Evolutionary conservation across 2,329 filamentous ascomycete genomes (phyloP), one percentile per base, ranked within the genome.

Genomic region (Penicillium hesseltinei): DNA sequence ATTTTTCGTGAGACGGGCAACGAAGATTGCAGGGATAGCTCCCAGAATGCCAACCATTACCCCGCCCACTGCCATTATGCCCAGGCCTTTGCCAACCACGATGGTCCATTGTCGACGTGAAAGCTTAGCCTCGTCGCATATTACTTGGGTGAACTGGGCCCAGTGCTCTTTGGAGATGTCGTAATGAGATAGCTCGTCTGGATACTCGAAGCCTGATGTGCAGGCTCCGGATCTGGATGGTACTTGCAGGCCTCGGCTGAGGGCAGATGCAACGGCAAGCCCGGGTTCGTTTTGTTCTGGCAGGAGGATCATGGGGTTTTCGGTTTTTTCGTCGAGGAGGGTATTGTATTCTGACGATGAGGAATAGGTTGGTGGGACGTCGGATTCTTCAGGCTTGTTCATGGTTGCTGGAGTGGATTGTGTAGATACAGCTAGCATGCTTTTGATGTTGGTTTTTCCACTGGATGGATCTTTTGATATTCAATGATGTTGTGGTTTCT

Each of bases 171-270:
- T 36, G 0, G 66, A 62, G 27, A 73, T 60, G 15, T 56, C 49
- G 51, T 70, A 65, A 29, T 48, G 23, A 2, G 57, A 17, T 2
- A 73, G 56, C 4, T 69, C 59, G 8, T 63, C 59, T 1, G 71
- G 71, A 51, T 71, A 73, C 13, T 63, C 61, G 53, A 73, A 73
- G 17, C 71, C 70, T 0, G 71, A 73, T 25, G 65, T 69, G 43
- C 66, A 60, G 21, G 60, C 55, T 5, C 51, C 48, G 2, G 66
- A 66, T 27, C 65, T 63, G 2, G 70, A 67, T 2, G 71, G 71
- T 11, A 73, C 61, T 59, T 73, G 71, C 1, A 73, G 61, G 0
- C 69, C 71, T n/a, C 66, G 61, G 1, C 53, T 58, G 0, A 73
- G 57, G 39, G 63, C 51, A 31, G 56, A 60, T n/a, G 62, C 33